phyloP scores from a whole-genome alignment of 1,139 yeast species.

The Tardiomyces blankii region DNA sequence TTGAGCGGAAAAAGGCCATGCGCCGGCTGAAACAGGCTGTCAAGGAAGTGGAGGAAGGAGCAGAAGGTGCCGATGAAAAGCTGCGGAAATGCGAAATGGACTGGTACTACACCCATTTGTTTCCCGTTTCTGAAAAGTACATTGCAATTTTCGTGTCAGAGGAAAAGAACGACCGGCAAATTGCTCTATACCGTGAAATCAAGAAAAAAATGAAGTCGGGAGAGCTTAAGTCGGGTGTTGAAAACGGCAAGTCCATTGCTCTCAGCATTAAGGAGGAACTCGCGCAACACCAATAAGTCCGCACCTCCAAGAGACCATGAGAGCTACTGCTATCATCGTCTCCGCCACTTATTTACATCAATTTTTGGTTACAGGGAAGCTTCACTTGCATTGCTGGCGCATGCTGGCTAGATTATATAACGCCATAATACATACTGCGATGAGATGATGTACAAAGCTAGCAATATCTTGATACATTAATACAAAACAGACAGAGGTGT shows the following conservation, averaged over 20 bases:
- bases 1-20: conserved; percentile 80
- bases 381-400: no score
- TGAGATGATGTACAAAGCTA: no score
- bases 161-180: conserved; percentile 13
- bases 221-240: conserved; percentile 14
- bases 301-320: no score
- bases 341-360: no score
- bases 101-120: conserved; percentile 63
- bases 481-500: no score
- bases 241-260: conserved; percentile 10
- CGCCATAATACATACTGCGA: no score
- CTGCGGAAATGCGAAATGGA: conserved; percentile 56
- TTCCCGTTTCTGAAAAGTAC: conserved; percentile 74
- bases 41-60: conserved; percentile 31
- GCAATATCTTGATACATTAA: no score
- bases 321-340: no score
- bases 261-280: conserved; percentile 6
- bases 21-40: conserved; percentile 59
- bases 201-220: conserved; percentile 13
- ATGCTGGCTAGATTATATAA: no score
- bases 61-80: conserved; percentile 32
- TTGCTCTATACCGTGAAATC: conserved; percentile 14
- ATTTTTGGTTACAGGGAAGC: no score
- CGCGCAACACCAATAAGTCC: neutral
- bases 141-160: conserved; percentile 57